Evolutionary conservation across 2,329 filamentous ascomycete genomes (phyloP).

Genomic region (Cladobotryum protrusum): DNA sequence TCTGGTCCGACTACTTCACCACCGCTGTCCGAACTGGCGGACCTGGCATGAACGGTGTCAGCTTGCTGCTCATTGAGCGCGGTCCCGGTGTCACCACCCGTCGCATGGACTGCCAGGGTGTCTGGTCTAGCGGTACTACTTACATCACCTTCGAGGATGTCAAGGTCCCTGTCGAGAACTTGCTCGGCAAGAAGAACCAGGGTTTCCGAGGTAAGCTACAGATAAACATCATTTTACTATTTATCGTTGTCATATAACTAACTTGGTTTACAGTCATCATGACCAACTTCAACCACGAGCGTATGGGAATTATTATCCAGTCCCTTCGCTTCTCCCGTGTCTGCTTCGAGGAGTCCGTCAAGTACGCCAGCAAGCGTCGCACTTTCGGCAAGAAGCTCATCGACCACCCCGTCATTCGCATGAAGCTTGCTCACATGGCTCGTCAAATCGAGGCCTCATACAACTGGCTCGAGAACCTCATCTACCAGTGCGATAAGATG

Average conservation of each 20-base stretch:
- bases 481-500: constrained; percentile 93
- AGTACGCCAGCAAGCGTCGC: constrained; percentile 93
- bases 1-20: constrained; percentile 97
- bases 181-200: constrained; percentile 96
- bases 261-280: constrained; percentile 64
- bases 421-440: constrained; percentile 98
- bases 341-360: constrained; percentile 93
- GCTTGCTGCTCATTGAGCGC: constrained; percentile 87
- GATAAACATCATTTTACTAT: not conserved
- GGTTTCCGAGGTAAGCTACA: constrained; percentile 69
- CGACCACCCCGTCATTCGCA: constrained; percentile 91
- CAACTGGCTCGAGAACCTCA: constrained; percentile 91
- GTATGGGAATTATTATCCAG: constrained; percentile 98
- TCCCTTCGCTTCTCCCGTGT: constrained; percentile 91
- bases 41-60: constrained; percentile 87
- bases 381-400: constrained; percentile 97
- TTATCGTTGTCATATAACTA: not conserved
- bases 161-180: constrained; percentile 98
- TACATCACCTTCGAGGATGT: constrained; percentile 99
- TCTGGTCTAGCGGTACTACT: constrained; percentile 90
- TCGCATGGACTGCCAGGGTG: constrained; percentile 97
- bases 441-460: constrained; percentile 96
- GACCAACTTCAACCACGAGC: constrained; percentile 99
- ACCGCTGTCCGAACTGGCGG: constrained; percentile 88
- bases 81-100: constrained; percentile 83